Evolutionary conservation across 495 filamentous ascomycete species (phyloP), one percentile per base, ranked within the genome.

Genomic region (Lasiosphaeria hispida): DNA sequence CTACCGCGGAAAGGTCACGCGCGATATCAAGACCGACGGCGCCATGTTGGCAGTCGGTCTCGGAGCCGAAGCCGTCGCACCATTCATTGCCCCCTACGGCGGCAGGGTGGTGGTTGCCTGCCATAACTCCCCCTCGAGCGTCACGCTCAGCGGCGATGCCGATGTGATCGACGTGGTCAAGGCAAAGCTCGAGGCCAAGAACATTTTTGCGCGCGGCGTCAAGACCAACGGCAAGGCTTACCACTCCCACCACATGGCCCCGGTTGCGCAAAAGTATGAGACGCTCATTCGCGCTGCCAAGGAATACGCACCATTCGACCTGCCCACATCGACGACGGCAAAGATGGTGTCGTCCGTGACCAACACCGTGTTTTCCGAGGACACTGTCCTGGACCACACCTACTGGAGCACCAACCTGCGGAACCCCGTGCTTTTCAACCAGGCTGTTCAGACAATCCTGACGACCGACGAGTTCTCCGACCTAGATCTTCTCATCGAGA

Each of bases 181-280:
- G 40, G 49, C 19, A 0, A 55, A 44, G 1, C 61, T 82, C 4
- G 61, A 73, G n/a, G 39, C 49, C 3, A 55, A 66, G 7, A 53
- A 48, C 2, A 35, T 75, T 18, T 81, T 81, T 49, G 65, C 67
- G 3, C 70, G 78, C 7, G 4, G 65, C 30, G 51, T 83, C 3
- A 67, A 69, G 40, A 74, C 78, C 1, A 65, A 70, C 14, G 69
- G 67, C 1, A 62, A 63, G 13, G 81, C 82, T 1, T 85, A 85
- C 54, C 82, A 83, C 57, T 78, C 77, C 0, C 72, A 72, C n/a
- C 78, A 76, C 53, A 83, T 85, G 80, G 30, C 37, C 0, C 45
- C 53, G 0, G 60, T 76, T 37, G 66, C 64, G 0, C 23, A 30
- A 2, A 70, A 63, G 2, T 65, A 49, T 0, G 59, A 79, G 0